These are phyloP conservation scores for Suillus ampliporus DNA, from an alignment of 768 basidiomycete genomes.

Conservation along the genomic window DNA sequence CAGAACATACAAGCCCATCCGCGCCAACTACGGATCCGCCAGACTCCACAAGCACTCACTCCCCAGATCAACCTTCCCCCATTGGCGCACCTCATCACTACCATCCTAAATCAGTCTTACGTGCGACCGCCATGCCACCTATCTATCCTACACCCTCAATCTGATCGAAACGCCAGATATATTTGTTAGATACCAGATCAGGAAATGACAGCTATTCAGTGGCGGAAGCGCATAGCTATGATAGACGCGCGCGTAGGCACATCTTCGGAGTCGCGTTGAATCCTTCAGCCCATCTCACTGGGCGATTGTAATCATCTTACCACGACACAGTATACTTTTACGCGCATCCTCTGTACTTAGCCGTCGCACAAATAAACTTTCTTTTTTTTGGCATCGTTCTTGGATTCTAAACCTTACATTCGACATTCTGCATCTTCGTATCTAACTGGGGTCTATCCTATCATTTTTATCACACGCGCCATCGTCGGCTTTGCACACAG, in stretches of 20 bases:
- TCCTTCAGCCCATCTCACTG: not conserved
- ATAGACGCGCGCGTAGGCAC: not conserved
- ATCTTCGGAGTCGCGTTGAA: not conserved
- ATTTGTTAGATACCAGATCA: not conserved
- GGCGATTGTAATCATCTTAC: not conserved
- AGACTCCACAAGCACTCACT: too few relatives aligned
- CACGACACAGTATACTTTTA: not conserved
- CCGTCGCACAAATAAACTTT: not conserved
- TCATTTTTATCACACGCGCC: not conserved
- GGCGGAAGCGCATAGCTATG: not conserved
- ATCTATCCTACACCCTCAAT: slow-evolving; percentile 9
- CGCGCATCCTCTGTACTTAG: not conserved
- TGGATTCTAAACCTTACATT: not conserved
- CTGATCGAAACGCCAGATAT: slow-evolving; percentile 7
- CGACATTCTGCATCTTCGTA: too few relatives aligned
- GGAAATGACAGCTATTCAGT: not conserved
- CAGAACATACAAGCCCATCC: slow-evolving; percentile 5
- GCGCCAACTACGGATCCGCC: not conserved
- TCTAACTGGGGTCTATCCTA: not conserved
- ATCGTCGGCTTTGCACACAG: not conserved
- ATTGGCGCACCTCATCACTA: not conserved
- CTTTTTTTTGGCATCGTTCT: not conserved
- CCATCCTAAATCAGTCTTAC: slow-evolving; percentile 9
- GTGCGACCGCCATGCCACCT: slow-evolving; percentile 7
- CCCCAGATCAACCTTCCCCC: not conserved